Conservation (phyloP, 768 basidiomycete genomes). For the Tremella mesenterica region DNA sequence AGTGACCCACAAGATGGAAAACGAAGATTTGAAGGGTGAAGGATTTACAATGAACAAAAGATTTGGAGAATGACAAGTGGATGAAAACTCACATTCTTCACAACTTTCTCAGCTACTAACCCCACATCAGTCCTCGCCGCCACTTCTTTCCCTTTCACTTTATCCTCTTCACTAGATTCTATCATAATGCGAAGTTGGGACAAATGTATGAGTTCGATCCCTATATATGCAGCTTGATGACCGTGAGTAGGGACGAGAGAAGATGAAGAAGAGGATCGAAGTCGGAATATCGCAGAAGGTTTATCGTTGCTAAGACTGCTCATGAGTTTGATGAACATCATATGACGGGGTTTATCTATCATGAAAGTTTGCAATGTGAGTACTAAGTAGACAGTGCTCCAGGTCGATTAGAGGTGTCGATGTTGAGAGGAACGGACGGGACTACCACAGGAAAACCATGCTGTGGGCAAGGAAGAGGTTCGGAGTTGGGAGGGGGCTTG, state of each 20-base stretch:
- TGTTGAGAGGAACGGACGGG: no score
- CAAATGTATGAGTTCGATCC: constrained; percentile 43
- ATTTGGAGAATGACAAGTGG: not conserved
- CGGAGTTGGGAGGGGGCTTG: not conserved
- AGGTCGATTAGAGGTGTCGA: no score
- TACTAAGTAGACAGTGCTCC: no score
- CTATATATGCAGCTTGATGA: constrained; percentile 30
- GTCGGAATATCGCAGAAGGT: not conserved
- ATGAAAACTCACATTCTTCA: constrained; percentile 43
- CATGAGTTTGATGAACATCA: not conserved
- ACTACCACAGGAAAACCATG: no score
- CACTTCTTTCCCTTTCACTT: constrained; percentile 18
- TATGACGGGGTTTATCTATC: constrained; percentile 9
- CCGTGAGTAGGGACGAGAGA: not conserved
- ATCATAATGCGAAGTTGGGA: constrained; percentile 25
- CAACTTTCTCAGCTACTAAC: constrained; percentile 41
- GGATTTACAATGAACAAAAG: not conserved
- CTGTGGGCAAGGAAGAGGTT: not conserved
- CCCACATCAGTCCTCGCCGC: constrained; percentile 29
- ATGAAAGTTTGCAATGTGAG: no score
- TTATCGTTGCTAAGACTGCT: not conserved
- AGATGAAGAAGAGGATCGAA: constrained; percentile 1
- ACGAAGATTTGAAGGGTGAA: no score
- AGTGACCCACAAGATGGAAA: no score
- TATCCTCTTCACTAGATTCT: no score